Base-by-base conservation (phyloP, 495 filamentous ascomycete genomes). In the Echria macrotheca region DNA sequence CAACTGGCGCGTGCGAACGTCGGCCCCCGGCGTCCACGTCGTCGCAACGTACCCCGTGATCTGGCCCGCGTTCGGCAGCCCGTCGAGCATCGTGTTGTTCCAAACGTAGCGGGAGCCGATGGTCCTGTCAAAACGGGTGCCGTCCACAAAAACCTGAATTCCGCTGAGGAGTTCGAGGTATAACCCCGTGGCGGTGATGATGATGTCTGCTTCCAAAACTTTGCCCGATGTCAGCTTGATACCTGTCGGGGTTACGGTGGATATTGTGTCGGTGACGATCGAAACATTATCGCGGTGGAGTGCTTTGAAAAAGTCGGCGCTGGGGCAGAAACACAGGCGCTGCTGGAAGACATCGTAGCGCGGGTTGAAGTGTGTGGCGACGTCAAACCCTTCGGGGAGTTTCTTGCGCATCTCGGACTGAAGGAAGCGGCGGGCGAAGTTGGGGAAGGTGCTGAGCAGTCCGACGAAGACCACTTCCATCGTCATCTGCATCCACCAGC, bases 131-230 rank as follows among this genome's bases (percentile, higher is more conserved):
- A 81, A 43, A 15, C 68, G 68, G 17, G 69, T 48, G n/a, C 74
- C 78, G 56, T 87, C 79, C 0, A 87, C 77, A 3, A 57, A 57
- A 11, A 85, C 44, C 0, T 54, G 44, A 3, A 79, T 65, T 5
- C 71, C 70, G 18, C 76, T 76, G 0, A 76, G 74, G 7, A 86
- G 59, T 15, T 66, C 65, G 33, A 87, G 57, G 35, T 74, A 73
- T 1, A 93, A 68, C 1, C 86, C 86, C 0, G 87, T 93, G 0
- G 86, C 86, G 0, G 84, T 86, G 51, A 90, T 65, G 58, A 91
- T 85, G 55, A 86, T 80, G 64, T 91, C 85, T 0, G 83, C 79
- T 1, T 79, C 69, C 3, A 90, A 57, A 0, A 58, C 61, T 38
- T 77, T 70, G 14, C 82, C 85, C 0, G 74, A 75, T 23, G 70